Evolutionary conservation across 2,329 filamentous ascomycete genomes (phyloP), one percentile per base, ranked within the genome.

Genomic region (Stemphylium lycopersici): DNA sequence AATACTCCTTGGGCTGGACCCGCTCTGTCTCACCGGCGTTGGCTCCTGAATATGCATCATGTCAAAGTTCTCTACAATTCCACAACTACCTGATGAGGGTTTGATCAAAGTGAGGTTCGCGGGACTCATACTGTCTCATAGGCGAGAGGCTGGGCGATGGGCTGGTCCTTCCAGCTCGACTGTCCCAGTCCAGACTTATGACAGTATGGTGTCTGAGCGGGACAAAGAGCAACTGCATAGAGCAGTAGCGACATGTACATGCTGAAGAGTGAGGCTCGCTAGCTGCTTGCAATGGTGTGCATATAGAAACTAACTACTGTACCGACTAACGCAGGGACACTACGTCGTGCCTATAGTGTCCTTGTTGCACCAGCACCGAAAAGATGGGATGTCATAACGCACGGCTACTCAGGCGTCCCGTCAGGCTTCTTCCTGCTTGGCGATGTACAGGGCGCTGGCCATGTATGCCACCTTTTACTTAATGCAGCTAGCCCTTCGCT

Each of bases 1-100:
- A 68, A 68, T 67, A 56, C 56, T 68, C 66, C 59, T 54, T 45
- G 63, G 66, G 66, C 66, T 62, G 63, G 65, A 61, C 55, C 62
- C 65, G 40, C 41, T 58, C 51, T 44, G 49, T 56, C 56, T 54
- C 45, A 48, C 48, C 40, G 55, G 59, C 58, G 51, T 63, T 57
- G 31, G 53, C 55, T 55, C 49, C 46, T 48, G 46, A 56, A 54
- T 62, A 62, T 55, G 43, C 62, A 55, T 46, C 36, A 53, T 56
- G 48, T 58, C 36, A 44, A 24, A 18, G 20, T 48, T 55, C 36
- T 43, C 48, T 48, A 20, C 24, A 37, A 15, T 31, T 32, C 16
- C 20, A 31, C 33, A 36, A 5, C 16, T 18, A 12, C 13, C 20
- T 40, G 36, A 18, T 36, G 31, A 48, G n/a, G 16, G 31, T 5